phyloP scores from a whole-genome alignment of 306 rosid genomes.

The Quercus wislizeni region DNA sequence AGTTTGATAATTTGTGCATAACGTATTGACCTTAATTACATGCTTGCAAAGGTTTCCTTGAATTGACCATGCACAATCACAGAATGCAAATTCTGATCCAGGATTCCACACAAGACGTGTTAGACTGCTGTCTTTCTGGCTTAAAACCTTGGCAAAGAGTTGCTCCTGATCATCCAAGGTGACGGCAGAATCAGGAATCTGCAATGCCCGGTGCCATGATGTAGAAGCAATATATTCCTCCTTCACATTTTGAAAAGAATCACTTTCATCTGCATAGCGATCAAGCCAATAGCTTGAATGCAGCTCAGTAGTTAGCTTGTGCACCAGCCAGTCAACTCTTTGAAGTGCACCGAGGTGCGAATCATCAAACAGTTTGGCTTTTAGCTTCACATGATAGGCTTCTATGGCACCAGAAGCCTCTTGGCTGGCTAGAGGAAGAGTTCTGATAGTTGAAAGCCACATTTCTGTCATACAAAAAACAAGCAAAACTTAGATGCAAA shows the following conservation, averaged over 20 bases:
- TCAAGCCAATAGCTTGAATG: constrained; percentile 95
- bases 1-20: constrained; percentile 44
- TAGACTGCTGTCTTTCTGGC: constrained; percentile 57
- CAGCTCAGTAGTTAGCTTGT: constrained; percentile 88
- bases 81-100: constrained; percentile 80
- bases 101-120: constrained; percentile 88
- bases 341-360: constrained; percentile 91
- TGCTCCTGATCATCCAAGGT: constrained; percentile 55
- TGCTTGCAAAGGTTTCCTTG: constrained; percentile 95
- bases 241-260: constrained; percentile 81
- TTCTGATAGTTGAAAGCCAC: constrained; percentile 89
- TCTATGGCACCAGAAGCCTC: constrained; percentile 96
- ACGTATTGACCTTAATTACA: constrained; percentile 77
- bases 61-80: constrained; percentile 62
- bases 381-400: constrained; percentile 85
- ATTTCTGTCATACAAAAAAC: constrained; percentile 50
- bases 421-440: constrained; percentile 81
- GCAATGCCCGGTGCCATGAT: constrained; percentile 85
- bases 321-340: constrained; percentile 97
- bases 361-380: constrained; percentile 86
- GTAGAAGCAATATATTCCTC: constrained; percentile 90
- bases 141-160: constrained; percentile 71
- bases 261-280: constrained; percentile 89
- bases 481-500: constrained; percentile 8
- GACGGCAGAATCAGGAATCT: constrained; percentile 65